A percentile compares a stretch with the other conserved stretches of the same genome.
Conservation (phyloP, 208 protist species). For the Leptomonas seymouri region DNA sequence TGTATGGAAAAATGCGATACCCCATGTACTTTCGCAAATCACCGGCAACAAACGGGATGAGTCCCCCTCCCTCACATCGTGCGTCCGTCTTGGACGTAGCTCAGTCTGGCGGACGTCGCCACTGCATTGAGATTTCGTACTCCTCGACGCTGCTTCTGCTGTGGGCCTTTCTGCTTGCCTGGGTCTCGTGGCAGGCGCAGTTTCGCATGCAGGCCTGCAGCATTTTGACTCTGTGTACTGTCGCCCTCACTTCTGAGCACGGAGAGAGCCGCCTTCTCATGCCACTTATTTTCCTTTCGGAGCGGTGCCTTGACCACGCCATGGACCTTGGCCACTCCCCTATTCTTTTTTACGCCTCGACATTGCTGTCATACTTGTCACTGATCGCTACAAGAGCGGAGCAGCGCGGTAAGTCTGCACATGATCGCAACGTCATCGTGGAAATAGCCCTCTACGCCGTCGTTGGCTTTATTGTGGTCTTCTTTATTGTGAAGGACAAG, state of each 20-base stretch:
- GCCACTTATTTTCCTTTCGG: conserved; percentile 80
- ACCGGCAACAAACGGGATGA: conserved; percentile 7
- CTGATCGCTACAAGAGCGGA: conserved; percentile 46
- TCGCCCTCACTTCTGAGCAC: conserved; percentile 65
- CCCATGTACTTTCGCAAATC: conserved; percentile 22
- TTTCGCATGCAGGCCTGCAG: conserved; percentile 49
- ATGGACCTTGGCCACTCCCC: conserved; percentile 48
- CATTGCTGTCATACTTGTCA: conserved; percentile 78
- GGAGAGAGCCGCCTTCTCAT: conserved; percentile 80
- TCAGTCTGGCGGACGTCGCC: background rate
- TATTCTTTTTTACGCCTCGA: conserved; percentile 84
- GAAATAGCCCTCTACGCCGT: conserved; percentile 45
- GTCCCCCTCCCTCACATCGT: conserved; percentile 3
- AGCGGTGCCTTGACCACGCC: conserved; percentile 61
- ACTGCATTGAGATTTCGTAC: conserved; percentile 75
- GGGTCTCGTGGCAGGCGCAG: conserved; percentile 50
- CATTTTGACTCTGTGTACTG: conserved; percentile 52
- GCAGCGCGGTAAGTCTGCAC: conserved; percentile 35
- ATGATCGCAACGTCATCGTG: conserved; percentile 44
- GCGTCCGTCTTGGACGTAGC: background rate
- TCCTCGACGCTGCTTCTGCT: conserved; percentile 77
- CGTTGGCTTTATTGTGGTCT: conserved; percentile 48
- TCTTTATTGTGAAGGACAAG: conserved; percentile 65
- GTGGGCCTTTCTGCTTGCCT: conserved; percentile 60
- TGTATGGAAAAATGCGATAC: conserved; percentile 32